phyloP scores from a whole-genome alignment of 208 protist genomes.

The Acanthamoeba healyi region DNA sequence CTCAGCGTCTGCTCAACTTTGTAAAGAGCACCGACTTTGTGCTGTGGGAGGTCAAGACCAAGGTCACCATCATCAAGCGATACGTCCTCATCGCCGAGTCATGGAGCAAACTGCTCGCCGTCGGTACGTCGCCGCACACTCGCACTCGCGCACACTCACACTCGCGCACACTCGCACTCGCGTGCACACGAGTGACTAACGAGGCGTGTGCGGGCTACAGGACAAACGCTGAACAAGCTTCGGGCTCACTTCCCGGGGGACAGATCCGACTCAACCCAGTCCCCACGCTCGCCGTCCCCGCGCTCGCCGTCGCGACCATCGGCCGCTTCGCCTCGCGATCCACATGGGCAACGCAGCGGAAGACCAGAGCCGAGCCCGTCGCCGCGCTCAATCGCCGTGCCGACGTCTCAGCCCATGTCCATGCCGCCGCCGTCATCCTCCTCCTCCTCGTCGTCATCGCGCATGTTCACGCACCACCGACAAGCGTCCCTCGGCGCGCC shows the following conservation, averaged over 20 bases:
- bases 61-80: constrained; percentile 23
- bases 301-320: background rate
- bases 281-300: background rate
- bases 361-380: too few species aligned
- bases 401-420: background rate
- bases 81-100: constrained; percentile 30
- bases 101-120: constrained; percentile 56
- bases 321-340: too few species aligned
- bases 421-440: background rate
- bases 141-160: too few species aligned
- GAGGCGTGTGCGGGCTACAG: background rate
- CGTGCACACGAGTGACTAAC: background rate
- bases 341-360: too few species aligned
- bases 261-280: background rate
- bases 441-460: background rate
- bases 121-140: background rate
- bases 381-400: background rate
- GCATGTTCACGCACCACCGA: background rate
- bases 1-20: background rate
- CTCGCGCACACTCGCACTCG: background rate
- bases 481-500: background rate
- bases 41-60: constrained; percentile 67
- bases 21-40: constrained; percentile 43
- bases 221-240: background rate
- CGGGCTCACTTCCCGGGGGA: background rate